Evolutionary conservation across 257 asterid species (phyloP).

Genomic region (Jasminum sambac): DNA sequence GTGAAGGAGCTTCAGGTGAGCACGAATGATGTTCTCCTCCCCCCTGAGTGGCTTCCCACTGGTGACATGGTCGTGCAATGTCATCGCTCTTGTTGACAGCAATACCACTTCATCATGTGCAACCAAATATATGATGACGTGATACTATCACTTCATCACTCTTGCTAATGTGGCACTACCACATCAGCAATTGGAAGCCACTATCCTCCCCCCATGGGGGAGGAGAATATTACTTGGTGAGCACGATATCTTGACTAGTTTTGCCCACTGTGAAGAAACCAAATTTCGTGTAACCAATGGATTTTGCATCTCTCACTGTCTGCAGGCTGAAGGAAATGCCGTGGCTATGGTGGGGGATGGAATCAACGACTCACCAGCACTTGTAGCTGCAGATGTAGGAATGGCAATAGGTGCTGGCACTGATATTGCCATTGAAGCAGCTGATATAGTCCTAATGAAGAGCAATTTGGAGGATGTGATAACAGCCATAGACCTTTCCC

Average conservation of each 20-base stretch:
- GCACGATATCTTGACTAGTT: not conserved
- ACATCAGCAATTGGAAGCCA: too few relatives aligned
- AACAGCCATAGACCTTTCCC: conserved; percentile 42
- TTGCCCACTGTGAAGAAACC: too few relatives aligned
- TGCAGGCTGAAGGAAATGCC: conserved; percentile 31
- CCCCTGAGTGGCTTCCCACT: too few relatives aligned
- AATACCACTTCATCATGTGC: too few relatives aligned
- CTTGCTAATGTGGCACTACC: too few relatives aligned
- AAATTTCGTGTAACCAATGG: not conserved
- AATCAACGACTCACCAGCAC: conserved; percentile 42
- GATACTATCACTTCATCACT: too few relatives aligned
- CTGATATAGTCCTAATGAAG: conserved; percentile 40
- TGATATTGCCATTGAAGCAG: conserved; percentile 43
- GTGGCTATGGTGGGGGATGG: conserved; percentile 48
- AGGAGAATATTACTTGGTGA: too few relatives aligned
- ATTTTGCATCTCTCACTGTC: not conserved
- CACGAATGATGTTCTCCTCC: too few relatives aligned
- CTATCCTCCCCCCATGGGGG: too few relatives aligned
- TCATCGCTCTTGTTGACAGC: too few relatives aligned
- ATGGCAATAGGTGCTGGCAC: conserved; percentile 45
- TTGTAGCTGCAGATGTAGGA: conserved; percentile 40
- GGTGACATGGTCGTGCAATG: too few relatives aligned
- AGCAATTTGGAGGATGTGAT: conserved; percentile 41
- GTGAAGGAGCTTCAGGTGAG: conserved; percentile 84
- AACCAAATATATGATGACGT: too few relatives aligned